Evolutionary conservation across 2,329 filamentous ascomycete genomes (phyloP).

Genomic region (Bipolaris gigantea): DNA sequence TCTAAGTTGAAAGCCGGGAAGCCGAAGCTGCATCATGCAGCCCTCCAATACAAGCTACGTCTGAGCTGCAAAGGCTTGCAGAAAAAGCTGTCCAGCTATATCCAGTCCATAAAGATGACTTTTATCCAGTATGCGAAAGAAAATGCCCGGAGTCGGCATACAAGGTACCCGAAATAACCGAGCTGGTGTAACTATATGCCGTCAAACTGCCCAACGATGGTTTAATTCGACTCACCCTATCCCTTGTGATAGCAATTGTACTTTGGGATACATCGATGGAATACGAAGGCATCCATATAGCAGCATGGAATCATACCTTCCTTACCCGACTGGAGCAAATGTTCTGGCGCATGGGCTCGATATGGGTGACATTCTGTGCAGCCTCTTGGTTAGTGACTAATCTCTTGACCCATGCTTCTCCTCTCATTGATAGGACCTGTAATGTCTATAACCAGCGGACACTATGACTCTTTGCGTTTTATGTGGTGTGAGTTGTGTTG

Average conservation of each 20-base stretch:
- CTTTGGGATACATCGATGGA: constrained; percentile 23
- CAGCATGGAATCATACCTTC: constrained; percentile 26
- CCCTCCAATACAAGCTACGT: background rate
- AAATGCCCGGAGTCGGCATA: background rate
- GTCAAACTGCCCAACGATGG: constrained; percentile 26
- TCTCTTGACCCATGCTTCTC: constrained; percentile 15
- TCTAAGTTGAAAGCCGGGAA: background rate
- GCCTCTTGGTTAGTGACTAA: constrained; percentile 21
- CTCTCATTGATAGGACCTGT: constrained; percentile 16
- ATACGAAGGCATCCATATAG: constrained; percentile 27
- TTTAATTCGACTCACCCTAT: constrained; percentile 19
- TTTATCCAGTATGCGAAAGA: background rate
- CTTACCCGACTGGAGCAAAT: constrained; percentile 18
- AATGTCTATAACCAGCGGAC: constrained; percentile 10
- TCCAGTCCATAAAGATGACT: background rate
- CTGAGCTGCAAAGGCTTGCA: background rate
- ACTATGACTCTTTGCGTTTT: background rate
- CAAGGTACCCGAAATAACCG: background rate
- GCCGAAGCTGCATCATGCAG: background rate
- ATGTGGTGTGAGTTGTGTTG: constrained; percentile 4
- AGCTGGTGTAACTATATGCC: background rate
- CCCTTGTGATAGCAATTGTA: constrained; percentile 16
- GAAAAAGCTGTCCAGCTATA: background rate
- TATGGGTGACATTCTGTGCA: constrained; percentile 25
- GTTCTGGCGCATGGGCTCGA: constrained; percentile 21